Base-by-base conservation (phyloP, 169 alveolate species). In the Plasmodium billcollinsi region DNA sequence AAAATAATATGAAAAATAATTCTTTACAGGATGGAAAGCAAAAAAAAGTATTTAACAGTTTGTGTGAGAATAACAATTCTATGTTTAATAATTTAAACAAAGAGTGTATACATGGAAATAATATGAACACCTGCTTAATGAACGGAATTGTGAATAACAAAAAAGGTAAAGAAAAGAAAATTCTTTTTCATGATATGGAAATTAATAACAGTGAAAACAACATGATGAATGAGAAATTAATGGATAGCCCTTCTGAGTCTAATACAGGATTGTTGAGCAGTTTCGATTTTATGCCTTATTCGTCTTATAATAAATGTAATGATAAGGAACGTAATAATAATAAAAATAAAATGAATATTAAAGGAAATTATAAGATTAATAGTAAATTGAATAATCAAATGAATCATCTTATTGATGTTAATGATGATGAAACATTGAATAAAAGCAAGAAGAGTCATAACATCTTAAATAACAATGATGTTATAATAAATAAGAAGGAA, bases 31-130 rank as follows among this genome's bases (percentile, higher is more conserved):
- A 39, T 39, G 47, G 47, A 39, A 39, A 39, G 11, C 47, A 39
- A 39, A 39, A 39, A 39, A 39, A 39, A 6, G 11, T 39, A 39
- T 39, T 39, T 39, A 39, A 39, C 9, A 5, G 2, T 39, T 39
- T 39, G 47, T 6, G 47, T 39, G 47, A 39, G 47, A 39, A 39
- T 39, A 39, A 5, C 47, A 39, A 39, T 39, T 39, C 47, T 0
- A 11, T 7, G 11, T 39, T 39, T 45, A 63, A 43, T 15, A 83
- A 59, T 20, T 26, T 47, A 71, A 83, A 56, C 24, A 50, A 24
- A 26, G 85, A 83, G 11, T 50, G 58, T 29, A 15, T 58, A 43
- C 29, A 39, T 83, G 91, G 47, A 56, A 54, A 49, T 69, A 62
- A 11, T 69, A 20, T 69, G 49, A 67, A 69, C 47, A 83, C 69